Base-by-base conservation (phyloP, 768 basidiomycete species). In the Termitomyces sp. region DNA sequence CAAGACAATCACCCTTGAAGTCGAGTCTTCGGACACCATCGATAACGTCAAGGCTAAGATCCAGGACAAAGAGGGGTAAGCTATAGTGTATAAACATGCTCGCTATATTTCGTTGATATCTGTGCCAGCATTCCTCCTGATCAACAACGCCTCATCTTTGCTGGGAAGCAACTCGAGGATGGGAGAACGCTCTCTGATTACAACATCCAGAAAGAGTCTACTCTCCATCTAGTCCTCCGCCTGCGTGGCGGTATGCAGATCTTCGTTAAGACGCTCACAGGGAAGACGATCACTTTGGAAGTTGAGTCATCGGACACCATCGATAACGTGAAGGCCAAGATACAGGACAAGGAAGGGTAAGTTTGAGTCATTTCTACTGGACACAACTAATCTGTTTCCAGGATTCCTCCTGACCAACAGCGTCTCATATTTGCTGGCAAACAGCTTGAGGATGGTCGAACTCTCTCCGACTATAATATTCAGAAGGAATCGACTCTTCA, bases 361-460 rank as follows among this genome's bases (percentile, higher is more conserved):
- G 75, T 25, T 19, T n/a, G 8, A 27, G 21, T 51, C 9, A 11
- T 1, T 19, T 37, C 2, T 25, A 5, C 4, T 12, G 9, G 8
- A 17, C 21, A 14, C 17, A 11, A 35, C 35, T 45, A 14, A 49
- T 23, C 5, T 8, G 21, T 52, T 1, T 52, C 11, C 35, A 77
- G 84, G 14, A 90, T 90, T 57, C 88, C 88, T 21, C 94, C 92
- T 25, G 91, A 94, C 73, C 93, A 93, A 64, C 92, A 95, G 68
- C 92, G 94, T 60, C 75, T 96, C n/a, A 96, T 96, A 77, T 96
- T 95, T 61, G 94, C 94, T 45, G 94, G 94, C 58, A 95, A 96
- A 75, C 94, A 95, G 70, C 83, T 97, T 27, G 94, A 96, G 70
- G 94, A 97, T 66, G 94, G 94, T 3, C 86, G 94, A 48, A 96